phyloP scores from a whole-genome alignment of 1,139 yeast genomes.

The Nakaseomyces nivariensis region DNA sequence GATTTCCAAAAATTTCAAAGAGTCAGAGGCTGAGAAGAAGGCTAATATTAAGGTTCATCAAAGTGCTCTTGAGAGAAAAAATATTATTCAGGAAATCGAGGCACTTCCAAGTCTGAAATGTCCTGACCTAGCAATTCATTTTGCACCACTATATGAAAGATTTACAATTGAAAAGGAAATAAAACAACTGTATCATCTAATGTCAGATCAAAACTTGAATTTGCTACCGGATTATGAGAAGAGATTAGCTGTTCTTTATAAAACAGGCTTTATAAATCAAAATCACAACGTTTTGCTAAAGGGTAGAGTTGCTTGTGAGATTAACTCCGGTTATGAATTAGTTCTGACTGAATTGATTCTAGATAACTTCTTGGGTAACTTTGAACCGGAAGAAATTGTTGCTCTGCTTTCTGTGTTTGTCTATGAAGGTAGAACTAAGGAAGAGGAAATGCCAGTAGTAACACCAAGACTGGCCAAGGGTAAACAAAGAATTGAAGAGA shows the following conservation, averaged over 20 bases:
- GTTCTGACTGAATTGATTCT: conserved; percentile 79
- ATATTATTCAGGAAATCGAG: conserved; percentile 33
- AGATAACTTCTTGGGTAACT: conserved; percentile 86
- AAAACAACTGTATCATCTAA: conserved; percentile 44
- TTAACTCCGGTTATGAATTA: conserved; percentile 85
- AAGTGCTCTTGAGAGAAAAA: conserved; percentile 37
- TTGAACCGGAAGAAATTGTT: conserved; percentile 92
- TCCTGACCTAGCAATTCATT: conserved; percentile 41
- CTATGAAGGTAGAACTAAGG: conserved; percentile 68
- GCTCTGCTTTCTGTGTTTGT: conserved; percentile 88
- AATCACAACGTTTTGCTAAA: conserved; percentile 70
- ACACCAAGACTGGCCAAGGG: conserved; percentile 85
- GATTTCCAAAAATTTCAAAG: conserved; percentile 40
- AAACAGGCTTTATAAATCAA: conserved; percentile 66
- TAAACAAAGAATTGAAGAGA: conserved; percentile 55
- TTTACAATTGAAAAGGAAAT: conserved; percentile 43
- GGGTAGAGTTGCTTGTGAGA: conserved; percentile 81
- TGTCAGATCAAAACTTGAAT: conserved; percentile 83
- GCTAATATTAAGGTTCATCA: conserved; percentile 48
- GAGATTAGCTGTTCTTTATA: conserved; percentile 64
- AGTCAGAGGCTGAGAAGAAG: conserved; percentile 35
- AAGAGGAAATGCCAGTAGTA: conserved; percentile 46
- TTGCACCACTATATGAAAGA: conserved; percentile 38
- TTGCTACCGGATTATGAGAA: conserved; percentile 90
- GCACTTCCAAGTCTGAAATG: conserved; percentile 28